Evolutionary conservation across 805 yeast species (phyloP).

Genomic region (Kodamaea laetipori): DNA sequence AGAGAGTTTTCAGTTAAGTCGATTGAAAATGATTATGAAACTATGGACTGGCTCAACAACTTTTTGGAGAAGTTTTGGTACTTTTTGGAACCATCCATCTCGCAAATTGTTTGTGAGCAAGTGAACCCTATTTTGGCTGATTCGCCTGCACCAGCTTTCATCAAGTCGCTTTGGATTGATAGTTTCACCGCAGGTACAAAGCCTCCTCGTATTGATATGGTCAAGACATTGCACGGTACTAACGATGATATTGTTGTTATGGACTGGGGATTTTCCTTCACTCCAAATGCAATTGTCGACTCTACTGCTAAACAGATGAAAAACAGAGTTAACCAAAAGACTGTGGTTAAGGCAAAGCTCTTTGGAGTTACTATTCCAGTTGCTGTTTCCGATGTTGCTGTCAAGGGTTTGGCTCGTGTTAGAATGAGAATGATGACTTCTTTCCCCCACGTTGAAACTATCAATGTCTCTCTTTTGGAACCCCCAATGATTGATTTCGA

Average conservation of each 20-base stretch:
- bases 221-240: constrained; percentile 88
- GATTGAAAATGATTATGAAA: constrained; percentile 86
- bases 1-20: constrained; percentile 79
- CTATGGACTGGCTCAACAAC: constrained; percentile 93
- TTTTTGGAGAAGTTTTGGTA: constrained; percentile 92
- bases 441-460: constrained; percentile 92
- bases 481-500: constrained; percentile 89
- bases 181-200: constrained; percentile 91
- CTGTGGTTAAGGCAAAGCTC: constrained; percentile 73
- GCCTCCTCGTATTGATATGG: constrained; percentile 90
- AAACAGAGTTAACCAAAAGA: constrained; percentile 79
- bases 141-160: constrained; percentile 77
- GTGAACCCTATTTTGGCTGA: constrained; percentile 82
- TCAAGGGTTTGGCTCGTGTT: constrained; percentile 72
- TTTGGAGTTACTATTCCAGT: constrained; percentile 85
- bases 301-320: constrained; percentile 81
- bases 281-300: constrained; percentile 88
- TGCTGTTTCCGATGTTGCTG: constrained; percentile 75
- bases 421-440: constrained; percentile 86
- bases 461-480: constrained; percentile 80
- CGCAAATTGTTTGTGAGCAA: constrained; percentile 82
- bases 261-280: constrained; percentile 95
- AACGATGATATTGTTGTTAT: constrained; percentile 90
- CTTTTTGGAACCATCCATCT: constrained; percentile 82
- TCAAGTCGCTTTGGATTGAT: constrained; percentile 82